These are phyloP conservation scores for Pyrus betulifolia DNA, from an alignment of 306 rosid genomes.

Conservation along the genomic window DNA sequence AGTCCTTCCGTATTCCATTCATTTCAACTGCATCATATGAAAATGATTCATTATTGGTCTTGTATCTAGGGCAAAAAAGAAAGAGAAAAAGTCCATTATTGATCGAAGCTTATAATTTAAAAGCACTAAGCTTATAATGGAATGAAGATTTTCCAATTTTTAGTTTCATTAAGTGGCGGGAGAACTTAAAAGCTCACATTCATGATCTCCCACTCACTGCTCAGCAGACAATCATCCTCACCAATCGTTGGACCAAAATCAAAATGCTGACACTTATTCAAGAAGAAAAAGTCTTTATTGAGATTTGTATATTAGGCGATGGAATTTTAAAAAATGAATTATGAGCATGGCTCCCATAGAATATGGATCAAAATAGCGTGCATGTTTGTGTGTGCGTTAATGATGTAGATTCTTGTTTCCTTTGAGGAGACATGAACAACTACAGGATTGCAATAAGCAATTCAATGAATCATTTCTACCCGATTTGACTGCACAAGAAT, in stretches of 20 bases:
- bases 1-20: conserved; percentile 74
- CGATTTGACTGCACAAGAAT: not conserved
- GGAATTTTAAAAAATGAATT: not conserved
- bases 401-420: not conserved
- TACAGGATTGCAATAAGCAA: not conserved
- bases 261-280: not conserved
- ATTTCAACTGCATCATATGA: conserved; percentile 48
- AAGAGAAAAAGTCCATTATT: not conserved
- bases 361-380: not conserved
- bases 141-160: not conserved
- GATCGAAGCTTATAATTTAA: not conserved
- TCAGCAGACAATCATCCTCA: not conserved
- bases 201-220: not conserved
- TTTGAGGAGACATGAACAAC: not conserved
- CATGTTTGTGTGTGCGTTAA: not conserved
- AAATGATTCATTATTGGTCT: conserved; percentile 9
- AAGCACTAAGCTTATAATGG: not conserved
- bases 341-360: not conserved
- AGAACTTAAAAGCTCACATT: not conserved
- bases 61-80: not conserved
- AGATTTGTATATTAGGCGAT: not conserved
- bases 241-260: not conserved
- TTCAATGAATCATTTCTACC: not conserved
- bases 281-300: not conserved
- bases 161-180: not conserved